phyloP scores from a whole-genome alignment of 129 eudicot genomes.

The Tagetes patula region DNA sequence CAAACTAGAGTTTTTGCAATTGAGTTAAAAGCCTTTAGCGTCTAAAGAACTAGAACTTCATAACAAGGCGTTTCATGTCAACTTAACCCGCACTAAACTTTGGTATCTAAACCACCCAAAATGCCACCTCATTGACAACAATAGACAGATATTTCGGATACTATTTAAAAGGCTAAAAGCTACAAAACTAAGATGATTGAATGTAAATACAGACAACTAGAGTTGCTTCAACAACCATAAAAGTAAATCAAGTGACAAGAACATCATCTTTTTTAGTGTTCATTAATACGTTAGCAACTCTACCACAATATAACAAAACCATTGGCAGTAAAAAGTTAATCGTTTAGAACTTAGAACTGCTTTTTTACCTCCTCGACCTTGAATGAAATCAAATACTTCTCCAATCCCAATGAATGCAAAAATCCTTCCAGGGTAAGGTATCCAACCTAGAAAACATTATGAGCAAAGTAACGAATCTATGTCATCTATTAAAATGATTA shows the following conservation, averaged over 20 bases:
- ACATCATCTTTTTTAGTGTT: background rate
- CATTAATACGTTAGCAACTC: background rate
- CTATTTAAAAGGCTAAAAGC: background rate
- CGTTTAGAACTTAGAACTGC: background rate
- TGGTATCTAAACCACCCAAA: background rate
- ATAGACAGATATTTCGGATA: background rate
- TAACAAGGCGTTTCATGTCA: background rate
- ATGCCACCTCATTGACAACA: background rate
- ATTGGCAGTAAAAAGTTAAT: background rate
- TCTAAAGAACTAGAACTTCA: background rate
- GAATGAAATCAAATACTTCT: slow-evolving; percentile 58
- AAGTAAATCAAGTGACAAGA: background rate
- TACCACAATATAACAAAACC: slow-evolving; percentile 8
- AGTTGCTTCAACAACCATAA: background rate
- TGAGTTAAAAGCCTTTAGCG: background rate
- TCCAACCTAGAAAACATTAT: slow-evolving; percentile 50
- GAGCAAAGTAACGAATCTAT: slow-evolving; percentile 9
- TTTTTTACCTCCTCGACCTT: slow-evolving; percentile 84
- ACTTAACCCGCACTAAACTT: background rate
- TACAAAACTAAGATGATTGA: background rate
- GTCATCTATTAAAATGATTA: background rate
- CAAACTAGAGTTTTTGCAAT: background rate
- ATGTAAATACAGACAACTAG: background rate
- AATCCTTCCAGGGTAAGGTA: slow-evolving; percentile 64
- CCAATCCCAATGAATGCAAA: slow-evolving; percentile 64